Evolutionary conservation across 2,329 filamentous ascomycete species (phyloP), one percentile per base, ranked within the genome.

Genomic region (Sclerotinia trifoliorum): DNA sequence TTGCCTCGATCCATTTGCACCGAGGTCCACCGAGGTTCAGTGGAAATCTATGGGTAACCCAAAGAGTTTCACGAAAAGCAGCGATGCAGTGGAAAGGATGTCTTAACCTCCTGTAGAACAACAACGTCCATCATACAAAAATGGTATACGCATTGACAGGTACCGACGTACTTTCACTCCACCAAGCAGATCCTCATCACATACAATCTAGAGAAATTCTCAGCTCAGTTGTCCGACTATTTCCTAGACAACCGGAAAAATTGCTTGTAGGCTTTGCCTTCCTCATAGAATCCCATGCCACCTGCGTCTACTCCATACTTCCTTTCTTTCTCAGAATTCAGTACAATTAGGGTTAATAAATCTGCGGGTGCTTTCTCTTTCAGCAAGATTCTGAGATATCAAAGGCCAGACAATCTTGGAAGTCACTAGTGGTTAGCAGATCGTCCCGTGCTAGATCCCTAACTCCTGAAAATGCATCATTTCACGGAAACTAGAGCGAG

Each of bases 401-500:
- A 7, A 29, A 13, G 15, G 7, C 26, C 19, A 49, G 44, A 24
- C 58, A 49, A 49, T 49, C 29, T 48, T 11, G n/a, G 44, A 49
- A 35, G 13, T 35, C n/a, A 24, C 58, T 19, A 21, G 21, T 32
- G n/a, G 15, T 24, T 29, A 62, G 58, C 58, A 62, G 29, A 62
- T 35, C 35, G 21, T 15, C 46, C 32, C 15, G 44, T 35, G 46
- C n/a, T 35, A 39, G 35, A 62, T n/a, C n/a, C 46, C 29, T 11
- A 49, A 49, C 24, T 26, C 15, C 17, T 46, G 29, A 11, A 35
- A 51, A 62, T 13, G n/a, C 19, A 26, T 39, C 8, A 26, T 32
- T 62, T 3, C 46, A 19, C 39, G 21, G 56, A 67, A 49, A 26
- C 39, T 49, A 17, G 65, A 68, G 61, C 67, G 69, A 70, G 69